Percentiles rank a stretch among this genome's conserved stretches.
These are phyloP conservation scores for Glycine soja DNA, from an alignment of 306 rosid genomes.

Conservation along the genomic window DNA sequence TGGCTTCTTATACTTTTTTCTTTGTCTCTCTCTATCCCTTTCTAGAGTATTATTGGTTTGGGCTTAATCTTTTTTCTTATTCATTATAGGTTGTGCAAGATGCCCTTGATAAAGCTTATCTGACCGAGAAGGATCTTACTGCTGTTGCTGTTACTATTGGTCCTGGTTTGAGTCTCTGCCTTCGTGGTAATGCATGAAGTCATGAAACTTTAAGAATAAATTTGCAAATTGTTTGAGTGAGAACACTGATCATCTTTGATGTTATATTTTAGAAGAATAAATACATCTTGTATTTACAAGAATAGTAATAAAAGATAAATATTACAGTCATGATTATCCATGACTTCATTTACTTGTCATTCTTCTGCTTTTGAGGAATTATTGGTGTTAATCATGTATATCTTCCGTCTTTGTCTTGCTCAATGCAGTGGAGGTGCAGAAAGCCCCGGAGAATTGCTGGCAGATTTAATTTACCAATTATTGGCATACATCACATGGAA, in stretches of 20 bases:
- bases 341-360: conserved; percentile 23
- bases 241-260: neutral
- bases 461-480: conserved; percentile 67
- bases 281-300: conserved; percentile 12
- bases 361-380: conserved; percentile 32
- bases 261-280: conserved; percentile 4
- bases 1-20: conserved; percentile 19
- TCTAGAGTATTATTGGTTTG: too few species aligned
- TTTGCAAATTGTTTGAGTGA: neutral
- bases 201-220: conserved; percentile 12
- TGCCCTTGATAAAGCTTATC: too few species aligned
- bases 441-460: conserved; percentile 83
- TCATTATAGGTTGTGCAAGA: conserved; percentile 14
- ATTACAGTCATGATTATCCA: neutral
- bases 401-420: conserved; percentile 18
- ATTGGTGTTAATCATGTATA: conserved; percentile 37
- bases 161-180: neutral
- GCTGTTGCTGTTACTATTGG: conserved; percentile 29
- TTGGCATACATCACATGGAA: conserved; percentile 98
- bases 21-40: neutral
- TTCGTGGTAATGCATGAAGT: conserved; percentile 73
- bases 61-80: too few species aligned
- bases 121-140: neutral
- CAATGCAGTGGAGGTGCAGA: conserved; percentile 88
- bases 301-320: conserved; percentile 24